Evolutionary conservation across 2,329 filamentous ascomycete species (phyloP).

Genomic region (Amauroascus verrucosus): DNA sequence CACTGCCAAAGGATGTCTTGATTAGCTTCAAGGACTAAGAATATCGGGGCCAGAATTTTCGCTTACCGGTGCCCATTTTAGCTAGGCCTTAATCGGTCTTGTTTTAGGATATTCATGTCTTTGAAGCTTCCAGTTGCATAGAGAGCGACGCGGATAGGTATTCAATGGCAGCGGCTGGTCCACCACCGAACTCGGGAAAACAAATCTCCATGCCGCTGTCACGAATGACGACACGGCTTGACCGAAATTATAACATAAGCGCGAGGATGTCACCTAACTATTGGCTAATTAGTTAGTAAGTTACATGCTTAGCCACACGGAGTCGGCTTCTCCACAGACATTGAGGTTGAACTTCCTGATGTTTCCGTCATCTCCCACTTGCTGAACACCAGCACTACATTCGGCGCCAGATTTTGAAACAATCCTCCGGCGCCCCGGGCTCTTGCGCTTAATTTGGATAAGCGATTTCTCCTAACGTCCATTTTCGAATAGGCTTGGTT

Average conservation of each 20-base stretch:
- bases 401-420: neutral
- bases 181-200: too few species aligned
- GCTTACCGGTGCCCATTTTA: slow-evolving; percentile 15
- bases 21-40: neutral
- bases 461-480: too few species aligned
- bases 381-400: neutral
- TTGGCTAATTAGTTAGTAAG: neutral
- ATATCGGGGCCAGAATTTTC: neutral
- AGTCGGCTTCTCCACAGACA: neutral
- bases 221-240: too few species aligned
- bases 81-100: neutral
- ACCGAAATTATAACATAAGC: too few species aligned
- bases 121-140: neutral
- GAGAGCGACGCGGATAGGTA: too few species aligned
- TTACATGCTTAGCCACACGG: slow-evolving; percentile 1
- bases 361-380: slow-evolving; percentile 6
- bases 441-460: too few species aligned
- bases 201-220: neutral
- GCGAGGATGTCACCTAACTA: neutral
- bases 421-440: neutral
- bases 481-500: neutral
- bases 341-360: neutral
- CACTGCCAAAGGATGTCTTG: slow-evolving; percentile 41
- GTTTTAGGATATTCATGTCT: too few species aligned
- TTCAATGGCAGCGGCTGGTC: too few species aligned